Base-by-base conservation (phyloP, 371 early-diverging fungal genomes). In the Rhizopus arrhizus region DNA sequence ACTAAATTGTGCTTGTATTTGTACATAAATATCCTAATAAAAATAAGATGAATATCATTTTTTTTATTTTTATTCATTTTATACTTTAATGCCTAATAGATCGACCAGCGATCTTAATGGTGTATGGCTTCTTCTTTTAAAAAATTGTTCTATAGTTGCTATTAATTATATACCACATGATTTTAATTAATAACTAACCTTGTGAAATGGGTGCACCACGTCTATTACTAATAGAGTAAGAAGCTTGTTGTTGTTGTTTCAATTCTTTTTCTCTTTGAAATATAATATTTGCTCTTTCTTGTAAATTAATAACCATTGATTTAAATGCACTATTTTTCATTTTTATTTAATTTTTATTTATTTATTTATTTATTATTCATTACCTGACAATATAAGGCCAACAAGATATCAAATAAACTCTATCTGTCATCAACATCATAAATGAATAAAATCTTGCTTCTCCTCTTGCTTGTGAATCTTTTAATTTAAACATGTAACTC, bases 361-460 rank as follows among this genome's bases (percentile, higher is more conserved):
- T 22, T n/a, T n/a, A n/a, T 42, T 43, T 43, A n/a, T 43, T 41
- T 32, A 47, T 16, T 7, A 11, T 10, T 10, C 43, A 59, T 49
- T 67, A 87, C 88, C 79, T 82, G 58, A 88, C 84, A 45, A 89
- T 68, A 59, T 87, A 88, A 16, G 87, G 85, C 87, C 87, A 86
- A 43, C 84, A 87, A 52, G 87, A 84, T 12, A 88, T 78, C 11
- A 89, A 75, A 73, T 84, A 88, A 4, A 82, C 81, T 31, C 87
- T 73, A 69, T 89, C 90, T 5, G 86, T 84, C 86, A 85, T 86
- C 59, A 89, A 73, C 68, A 89, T 83, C 73, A 84, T 81, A 35
- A 89, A 67, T 5, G 84, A 82, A 66, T 89, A 89, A 54, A 79
- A 85, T 43, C 89, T 72, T 7, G 82, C 80, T 55, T 82, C 84